Conservation (phyloP, 805 yeast genomes). For the Saccharomycopsis babjevae region DNA sequence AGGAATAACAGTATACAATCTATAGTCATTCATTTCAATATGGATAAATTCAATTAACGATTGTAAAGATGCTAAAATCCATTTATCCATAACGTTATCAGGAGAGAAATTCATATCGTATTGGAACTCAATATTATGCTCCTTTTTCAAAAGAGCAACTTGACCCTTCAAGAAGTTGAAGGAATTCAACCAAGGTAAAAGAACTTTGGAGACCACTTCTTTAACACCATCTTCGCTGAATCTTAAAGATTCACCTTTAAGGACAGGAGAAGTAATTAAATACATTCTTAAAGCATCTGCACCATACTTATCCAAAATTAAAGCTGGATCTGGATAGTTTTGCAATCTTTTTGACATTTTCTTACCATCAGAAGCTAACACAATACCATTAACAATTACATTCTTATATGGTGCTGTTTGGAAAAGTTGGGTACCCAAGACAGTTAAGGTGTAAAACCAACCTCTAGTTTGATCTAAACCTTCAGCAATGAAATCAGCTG, state of each 20-base stretch:
- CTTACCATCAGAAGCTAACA: constrained; percentile 95
- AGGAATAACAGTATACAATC: constrained; percentile 94
- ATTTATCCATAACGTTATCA: constrained; percentile 90
- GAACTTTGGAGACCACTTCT: constrained; percentile 91
- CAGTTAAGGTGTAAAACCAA: constrained; percentile 96
- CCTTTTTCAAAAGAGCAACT: constrained; percentile 73
- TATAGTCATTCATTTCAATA: constrained; percentile 79
- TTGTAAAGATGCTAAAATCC: constrained; percentile 96
- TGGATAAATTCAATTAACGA: constrained; percentile 80
- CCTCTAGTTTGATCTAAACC: constrained; percentile 99
- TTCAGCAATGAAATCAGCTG: constrained; percentile 96
- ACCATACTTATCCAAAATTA: constrained; percentile 80
- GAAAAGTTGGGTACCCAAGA: constrained; percentile 90
- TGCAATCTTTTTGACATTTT: constrained; percentile 98
- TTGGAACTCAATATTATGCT: constrained; percentile 56
- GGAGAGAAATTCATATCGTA: constrained; percentile 58
- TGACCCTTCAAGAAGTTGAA: constrained; percentile 95
- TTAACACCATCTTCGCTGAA: constrained; percentile 98
- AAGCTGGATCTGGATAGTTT: constrained; percentile 92
- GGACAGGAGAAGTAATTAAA: constrained; percentile 93
- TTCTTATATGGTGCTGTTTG: constrained; percentile 88
- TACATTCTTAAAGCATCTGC: constrained; percentile 96
- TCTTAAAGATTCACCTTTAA: constrained; percentile 91
- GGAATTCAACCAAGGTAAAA: constrained; percentile 98
- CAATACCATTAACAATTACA: constrained; percentile 93